Evolutionary conservation across 345 rosid genomes (phyloP).

Genomic region (Arabis alpina): DNA sequence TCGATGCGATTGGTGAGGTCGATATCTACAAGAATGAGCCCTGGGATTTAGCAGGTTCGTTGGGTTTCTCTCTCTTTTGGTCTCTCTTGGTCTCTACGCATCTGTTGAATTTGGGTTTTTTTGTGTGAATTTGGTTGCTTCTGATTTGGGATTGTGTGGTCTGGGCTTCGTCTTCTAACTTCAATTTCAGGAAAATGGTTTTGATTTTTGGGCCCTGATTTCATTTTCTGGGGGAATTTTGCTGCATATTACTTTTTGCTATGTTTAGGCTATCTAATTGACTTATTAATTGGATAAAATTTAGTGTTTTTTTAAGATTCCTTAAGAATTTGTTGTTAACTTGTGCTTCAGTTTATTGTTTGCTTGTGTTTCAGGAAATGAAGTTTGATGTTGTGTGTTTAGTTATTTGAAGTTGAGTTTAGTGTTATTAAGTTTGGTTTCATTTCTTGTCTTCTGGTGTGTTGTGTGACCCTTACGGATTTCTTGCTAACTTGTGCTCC

Average conservation of each 20-base stretch:
- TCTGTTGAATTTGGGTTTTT: slow-evolving; percentile 3
- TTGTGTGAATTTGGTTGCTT: background rate
- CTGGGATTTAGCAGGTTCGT: slow-evolving; percentile 76
- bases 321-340: background rate
- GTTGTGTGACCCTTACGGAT: background rate
- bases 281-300: background rate
- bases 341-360: slow-evolving; percentile 19
- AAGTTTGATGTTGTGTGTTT: slow-evolving; percentile 17
- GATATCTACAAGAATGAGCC: slow-evolving; percentile 91
- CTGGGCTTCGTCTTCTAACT: slow-evolving; percentile 15
- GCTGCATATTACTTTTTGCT: slow-evolving; percentile 9
- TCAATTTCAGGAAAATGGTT: slow-evolving; percentile 17
- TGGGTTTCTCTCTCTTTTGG: background rate
- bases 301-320: background rate
- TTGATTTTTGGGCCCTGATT: slow-evolving; percentile 12
- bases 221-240: background rate
- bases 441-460: background rate
- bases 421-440: slow-evolving; percentile 16
- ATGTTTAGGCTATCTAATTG: slow-evolving; percentile 18
- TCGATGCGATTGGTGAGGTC: slow-evolving; percentile 70
- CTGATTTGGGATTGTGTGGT: slow-evolving; percentile 23
- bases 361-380: slow-evolving; percentile 41
- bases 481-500: slow-evolving; percentile 5
- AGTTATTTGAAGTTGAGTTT: slow-evolving; percentile 7
- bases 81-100: background rate